Conservation (phyloP, 306 rosid genomes). For the Prunus mume region DNA sequence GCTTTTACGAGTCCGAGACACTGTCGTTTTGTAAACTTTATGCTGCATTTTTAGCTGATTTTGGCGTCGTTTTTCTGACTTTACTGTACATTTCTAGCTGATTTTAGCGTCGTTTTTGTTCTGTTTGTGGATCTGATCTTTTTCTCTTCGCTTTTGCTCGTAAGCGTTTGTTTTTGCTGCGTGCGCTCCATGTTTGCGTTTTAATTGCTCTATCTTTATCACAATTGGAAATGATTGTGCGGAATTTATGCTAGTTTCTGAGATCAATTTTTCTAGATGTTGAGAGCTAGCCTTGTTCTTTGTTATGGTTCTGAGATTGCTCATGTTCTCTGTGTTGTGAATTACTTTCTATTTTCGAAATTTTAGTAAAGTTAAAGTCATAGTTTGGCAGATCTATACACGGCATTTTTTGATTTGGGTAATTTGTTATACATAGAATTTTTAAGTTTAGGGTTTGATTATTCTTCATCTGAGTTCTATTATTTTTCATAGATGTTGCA, state of each 20-base stretch:
- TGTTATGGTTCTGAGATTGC: no score
- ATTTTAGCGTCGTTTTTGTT: constrained; percentile 2
- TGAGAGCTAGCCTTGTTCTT: not conserved
- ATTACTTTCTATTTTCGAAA: no score
- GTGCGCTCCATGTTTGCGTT: not conserved
- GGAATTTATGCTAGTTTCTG: not conserved
- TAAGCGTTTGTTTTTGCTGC: not conserved
- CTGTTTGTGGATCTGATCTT: constrained; percentile 21
- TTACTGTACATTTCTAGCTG: constrained; percentile 1
- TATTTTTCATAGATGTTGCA: no score
- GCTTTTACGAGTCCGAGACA: not conserved
- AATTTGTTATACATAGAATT: no score
- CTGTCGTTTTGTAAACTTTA: constrained; percentile 19
- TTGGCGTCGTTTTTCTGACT: constrained; percentile 14
- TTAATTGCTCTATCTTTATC: no score
- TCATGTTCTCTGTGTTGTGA: no score
- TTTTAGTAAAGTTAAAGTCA: no score
- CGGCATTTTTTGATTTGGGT: no score
- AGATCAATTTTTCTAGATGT: not conserved
- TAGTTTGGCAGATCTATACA: no score
- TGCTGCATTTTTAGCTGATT: not conserved
- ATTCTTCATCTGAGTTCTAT: no score
- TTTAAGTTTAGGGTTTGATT: no score
- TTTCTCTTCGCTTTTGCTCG: not conserved
- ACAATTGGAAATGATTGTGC: not conserved